Evolutionary conservation across 768 basidiomycete species (phyloP), one percentile per base, ranked within the genome.

Genomic region (Dioszegia crocea): DNA sequence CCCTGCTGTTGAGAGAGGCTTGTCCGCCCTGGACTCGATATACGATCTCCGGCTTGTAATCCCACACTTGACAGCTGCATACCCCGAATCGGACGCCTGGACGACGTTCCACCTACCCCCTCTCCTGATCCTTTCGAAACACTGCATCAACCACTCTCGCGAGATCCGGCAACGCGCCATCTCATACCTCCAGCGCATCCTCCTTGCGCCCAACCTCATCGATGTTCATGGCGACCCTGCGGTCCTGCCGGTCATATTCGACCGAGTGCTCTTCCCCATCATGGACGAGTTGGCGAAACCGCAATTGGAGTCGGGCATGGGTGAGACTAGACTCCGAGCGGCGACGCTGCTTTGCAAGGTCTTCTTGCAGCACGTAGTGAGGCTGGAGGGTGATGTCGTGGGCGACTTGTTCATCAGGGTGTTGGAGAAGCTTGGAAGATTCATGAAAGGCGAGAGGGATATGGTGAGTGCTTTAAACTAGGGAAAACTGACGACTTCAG

Each of bases 261-360:
- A 90, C 74, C 82, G 84, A 33, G 86, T 94, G 56, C 79, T 97
- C 38, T 96, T 96, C 78, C 93, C 92, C 3, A 83, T 97, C 39
- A 77, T 97, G 29, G 92, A 97, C 62, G 93, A 94, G 64, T 81
- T 99, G 17, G 79, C 97, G 63, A 89, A 88, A 67, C 86, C 89
- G 0, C 86, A 91, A 60, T 84, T 88, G 17, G 87, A 89, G 0
- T 81, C 83, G 63, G 91, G 90, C 27, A 89, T 97, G 85, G 84
- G 87, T 3, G 94, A 98, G 78, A 93, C 90, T 8, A 84, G 94
- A 3, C 75, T 97, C 31, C 83, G 89, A 27, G 92, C 88, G 3
- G 88, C 87, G 27, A 89, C 88, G n/a, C 78, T 98, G 56, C 80
- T 96, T 31, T 96, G 92, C 82, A 96, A 96, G 79, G 84, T 86